phyloP scores from a whole-genome alignment of 2,329 filamentous ascomycete species.

The Sporothrix brasiliensis region DNA sequence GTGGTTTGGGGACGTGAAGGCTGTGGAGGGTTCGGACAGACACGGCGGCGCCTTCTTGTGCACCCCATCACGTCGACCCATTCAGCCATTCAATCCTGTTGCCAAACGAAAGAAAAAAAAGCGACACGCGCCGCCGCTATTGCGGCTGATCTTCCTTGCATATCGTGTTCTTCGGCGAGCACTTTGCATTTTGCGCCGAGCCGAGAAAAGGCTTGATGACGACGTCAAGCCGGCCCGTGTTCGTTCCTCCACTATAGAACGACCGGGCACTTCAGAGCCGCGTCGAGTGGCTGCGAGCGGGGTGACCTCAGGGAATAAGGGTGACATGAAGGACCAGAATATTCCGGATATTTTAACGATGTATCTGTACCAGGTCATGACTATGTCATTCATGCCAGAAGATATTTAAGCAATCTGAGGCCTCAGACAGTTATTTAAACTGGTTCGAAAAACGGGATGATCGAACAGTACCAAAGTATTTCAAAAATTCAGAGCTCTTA shows the following conservation, averaged over 20 bases:
- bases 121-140: background rate
- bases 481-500: too few relatives aligned
- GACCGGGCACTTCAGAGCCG: background rate
- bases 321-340: too few relatives aligned
- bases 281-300: background rate
- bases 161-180: slow-evolving; percentile 2
- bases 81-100: background rate
- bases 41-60: background rate
- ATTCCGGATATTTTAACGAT: background rate
- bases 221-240: too few relatives aligned
- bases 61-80: background rate
- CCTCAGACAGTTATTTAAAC: too few relatives aligned
- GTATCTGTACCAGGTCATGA: too few relatives aligned
- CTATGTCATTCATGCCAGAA: too few relatives aligned
- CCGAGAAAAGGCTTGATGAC: background rate
- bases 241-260: background rate
- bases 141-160: background rate
- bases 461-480: too few relatives aligned
- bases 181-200: slow-evolving; percentile 3
- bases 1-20: too few relatives aligned
- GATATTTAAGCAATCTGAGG: too few relatives aligned
- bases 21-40: background rate
- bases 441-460: too few relatives aligned
- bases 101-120: background rate
- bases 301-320: background rate